Evolutionary conservation across 257 asterid genomes (phyloP).

Genomic region (Solanum bulbocastanum): DNA sequence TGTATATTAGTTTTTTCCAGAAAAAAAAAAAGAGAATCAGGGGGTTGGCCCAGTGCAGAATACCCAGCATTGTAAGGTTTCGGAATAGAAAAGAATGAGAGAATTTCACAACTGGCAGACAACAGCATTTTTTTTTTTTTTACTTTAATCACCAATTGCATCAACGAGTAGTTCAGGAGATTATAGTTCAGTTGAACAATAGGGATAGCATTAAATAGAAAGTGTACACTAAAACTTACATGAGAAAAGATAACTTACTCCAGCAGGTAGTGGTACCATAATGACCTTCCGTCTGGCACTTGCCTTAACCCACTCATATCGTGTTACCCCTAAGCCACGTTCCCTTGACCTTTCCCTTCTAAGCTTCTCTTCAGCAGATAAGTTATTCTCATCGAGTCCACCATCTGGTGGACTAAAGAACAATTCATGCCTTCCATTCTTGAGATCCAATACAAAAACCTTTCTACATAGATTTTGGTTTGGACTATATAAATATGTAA

Average conservation of each 20-base stretch:
- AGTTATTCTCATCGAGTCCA: slow-evolving; percentile 83
- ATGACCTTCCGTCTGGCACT: slow-evolving; percentile 50
- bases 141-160: not conserved
- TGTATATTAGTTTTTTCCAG: not conserved
- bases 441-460: slow-evolving; percentile 58
- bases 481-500: slow-evolving; percentile 67
- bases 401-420: slow-evolving; percentile 80
- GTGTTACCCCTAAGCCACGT: slow-evolving; percentile 91
- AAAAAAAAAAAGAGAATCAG: not conserved
- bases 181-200: not conserved
- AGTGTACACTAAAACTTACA: not conserved
- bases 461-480: slow-evolving; percentile 62
- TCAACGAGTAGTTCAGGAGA: not conserved
- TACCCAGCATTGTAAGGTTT: not conserved
- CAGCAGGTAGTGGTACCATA: slow-evolving; percentile 80
- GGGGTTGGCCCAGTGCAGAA: not conserved
- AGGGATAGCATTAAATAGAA: not conserved
- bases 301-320: slow-evolving; percentile 87
- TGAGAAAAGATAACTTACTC: slow-evolving; percentile 43
- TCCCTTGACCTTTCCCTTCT: slow-evolving; percentile 92
- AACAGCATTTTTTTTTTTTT: not conserved
- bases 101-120: not conserved
- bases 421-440: slow-evolving; percentile 51
- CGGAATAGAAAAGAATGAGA: not conserved
- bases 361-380: slow-evolving; percentile 82